Evolutionary conservation across 2,329 filamentous ascomycete genomes (phyloP).

Genomic region (Fusarium setosum): DNA sequence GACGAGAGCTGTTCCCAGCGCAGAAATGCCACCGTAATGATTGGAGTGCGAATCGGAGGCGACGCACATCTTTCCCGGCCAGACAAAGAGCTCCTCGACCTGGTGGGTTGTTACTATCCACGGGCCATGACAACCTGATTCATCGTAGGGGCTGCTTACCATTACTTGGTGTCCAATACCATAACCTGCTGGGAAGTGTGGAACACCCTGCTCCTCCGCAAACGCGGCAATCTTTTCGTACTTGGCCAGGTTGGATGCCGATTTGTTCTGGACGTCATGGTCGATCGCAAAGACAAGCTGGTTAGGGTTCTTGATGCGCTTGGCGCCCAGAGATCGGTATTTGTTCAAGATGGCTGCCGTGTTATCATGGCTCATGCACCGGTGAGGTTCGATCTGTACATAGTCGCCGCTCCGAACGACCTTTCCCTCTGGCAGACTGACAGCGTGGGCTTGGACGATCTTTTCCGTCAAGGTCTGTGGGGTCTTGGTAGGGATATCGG

Average conservation of each 20-base stretch:
- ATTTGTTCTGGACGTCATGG: constrained; percentile 85
- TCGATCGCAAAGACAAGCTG: constrained; percentile 88
- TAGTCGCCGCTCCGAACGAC: constrained; percentile 75
- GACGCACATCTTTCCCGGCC: constrained; percentile 85
- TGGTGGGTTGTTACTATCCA: background rate
- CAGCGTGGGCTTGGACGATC: no score
- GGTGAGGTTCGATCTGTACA: constrained; percentile 75
- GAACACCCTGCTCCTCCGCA: constrained; percentile 78
- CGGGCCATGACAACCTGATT: no score
- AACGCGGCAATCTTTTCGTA: constrained; percentile 85
- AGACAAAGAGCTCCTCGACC: constrained; percentile 71
- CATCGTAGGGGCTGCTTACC: background rate
- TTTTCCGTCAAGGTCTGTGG: no score
- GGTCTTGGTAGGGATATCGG: constrained; percentile 43
- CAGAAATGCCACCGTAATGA: constrained; percentile 84
- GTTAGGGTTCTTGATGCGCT: constrained; percentile 73
- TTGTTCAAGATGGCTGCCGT: constrained; percentile 79
- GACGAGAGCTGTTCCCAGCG: constrained; percentile 81
- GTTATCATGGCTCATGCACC: constrained; percentile 89
- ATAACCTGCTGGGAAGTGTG: constrained; percentile 79
- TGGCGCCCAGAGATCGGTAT: constrained; percentile 78
- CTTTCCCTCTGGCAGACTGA: no score
- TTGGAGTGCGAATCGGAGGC: constrained; percentile 82
- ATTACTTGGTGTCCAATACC: constrained; percentile 92
- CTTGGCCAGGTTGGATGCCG: constrained; percentile 81